phyloP scores from a whole-genome alignment of 352 stramenopile genomes.

The Phytophthora sp. region DNA sequence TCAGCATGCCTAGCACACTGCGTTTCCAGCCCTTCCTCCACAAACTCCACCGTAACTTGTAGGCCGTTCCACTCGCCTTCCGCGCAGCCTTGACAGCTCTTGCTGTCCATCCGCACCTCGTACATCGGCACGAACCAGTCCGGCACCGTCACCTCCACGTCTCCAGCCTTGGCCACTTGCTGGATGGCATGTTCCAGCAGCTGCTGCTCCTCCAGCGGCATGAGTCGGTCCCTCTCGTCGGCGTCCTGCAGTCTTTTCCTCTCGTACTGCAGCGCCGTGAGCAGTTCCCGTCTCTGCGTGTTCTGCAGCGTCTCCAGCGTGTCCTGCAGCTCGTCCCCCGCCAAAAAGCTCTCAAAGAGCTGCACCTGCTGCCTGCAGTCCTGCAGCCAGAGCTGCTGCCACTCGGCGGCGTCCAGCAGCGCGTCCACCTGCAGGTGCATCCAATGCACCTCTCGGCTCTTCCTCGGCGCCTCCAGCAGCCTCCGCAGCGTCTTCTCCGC shows the following conservation, averaged over 20 bases:
- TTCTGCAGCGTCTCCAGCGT: neutral
- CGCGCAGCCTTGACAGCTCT: neutral
- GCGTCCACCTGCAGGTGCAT: constrained; percentile 34
- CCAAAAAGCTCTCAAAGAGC: constrained; percentile 7
- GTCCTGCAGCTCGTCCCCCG: neutral
- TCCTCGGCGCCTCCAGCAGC: constrained; percentile 17
- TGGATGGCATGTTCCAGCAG: constrained; percentile 15
- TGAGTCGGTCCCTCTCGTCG: neutral
- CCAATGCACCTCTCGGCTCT: constrained; percentile 27
- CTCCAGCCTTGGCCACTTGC: neutral
- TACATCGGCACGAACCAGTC: constrained; percentile 39
- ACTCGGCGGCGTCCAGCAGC: constrained; percentile 10
- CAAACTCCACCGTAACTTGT: constrained; percentile 18
- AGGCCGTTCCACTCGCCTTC: constrained; percentile 31
- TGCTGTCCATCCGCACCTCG: constrained; percentile 10
- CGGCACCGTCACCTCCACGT: neutral
- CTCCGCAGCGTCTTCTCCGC: neutral
- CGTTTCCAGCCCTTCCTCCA: neutral
- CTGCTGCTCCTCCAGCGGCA: constrained; percentile 11
- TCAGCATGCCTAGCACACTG: neutral
- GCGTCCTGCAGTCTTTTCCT: constrained; percentile 8
- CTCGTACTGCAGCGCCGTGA: constrained; percentile 23
- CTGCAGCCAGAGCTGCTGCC: constrained; percentile 21
- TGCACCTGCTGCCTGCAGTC: constrained; percentile 30
- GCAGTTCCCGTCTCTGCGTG: constrained; percentile 12